Evolutionary conservation across 495 filamentous ascomycete species (phyloP), one percentile per base, ranked within the genome.

Genomic region (Neohortaea acidophila): DNA sequence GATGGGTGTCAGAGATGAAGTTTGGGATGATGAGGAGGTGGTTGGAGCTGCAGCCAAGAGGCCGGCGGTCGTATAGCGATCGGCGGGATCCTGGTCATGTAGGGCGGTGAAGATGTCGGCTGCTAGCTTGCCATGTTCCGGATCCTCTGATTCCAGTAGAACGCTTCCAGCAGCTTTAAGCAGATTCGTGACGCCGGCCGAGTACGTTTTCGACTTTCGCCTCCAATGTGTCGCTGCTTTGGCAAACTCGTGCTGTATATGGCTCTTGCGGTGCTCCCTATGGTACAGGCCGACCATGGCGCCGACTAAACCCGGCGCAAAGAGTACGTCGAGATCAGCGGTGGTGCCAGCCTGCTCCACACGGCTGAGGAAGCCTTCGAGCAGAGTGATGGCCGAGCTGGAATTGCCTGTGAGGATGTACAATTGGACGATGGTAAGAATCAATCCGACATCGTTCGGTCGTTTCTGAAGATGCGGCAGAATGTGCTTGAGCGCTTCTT

Each of bases 151-250:
- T 41, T 79, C 69, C 21, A 94, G 73, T 2, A 94, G 73, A 11
- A 81, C 75, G 26, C 73, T 65, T 12, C 78, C 86, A 2, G 87
- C 83, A 33, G 84, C 83, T 22, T 72, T 75, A 36, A 94, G 68
- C 15, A 97, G 71, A 0, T 74, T 62, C 15, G 66, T 44, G 41
- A 70, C 66, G 10, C 67, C 54, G 35, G 26, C 12, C 15, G 54
- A 44, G 54, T 62, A 29, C 33, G 67, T 28, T 42, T 44, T 48
- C 12, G 43, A 41, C 43, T 66, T 65, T 23, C 61, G 59, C 15
- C 61, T 66, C 91, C 91, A 96, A 62, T 91, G 78, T 8, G 69
- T 59, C 3, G 84, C 86, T 6, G 89, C 85, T 60, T 80, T 81
- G 40, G 75, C 73, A 14, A 96, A 65, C 44, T 84, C 72, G 1